Percentiles rank a stretch among this genome's conserved stretches.
phyloP scores from a whole-genome alignment of 305 asterid genomes.

The Solanum hybrid region DNA sequence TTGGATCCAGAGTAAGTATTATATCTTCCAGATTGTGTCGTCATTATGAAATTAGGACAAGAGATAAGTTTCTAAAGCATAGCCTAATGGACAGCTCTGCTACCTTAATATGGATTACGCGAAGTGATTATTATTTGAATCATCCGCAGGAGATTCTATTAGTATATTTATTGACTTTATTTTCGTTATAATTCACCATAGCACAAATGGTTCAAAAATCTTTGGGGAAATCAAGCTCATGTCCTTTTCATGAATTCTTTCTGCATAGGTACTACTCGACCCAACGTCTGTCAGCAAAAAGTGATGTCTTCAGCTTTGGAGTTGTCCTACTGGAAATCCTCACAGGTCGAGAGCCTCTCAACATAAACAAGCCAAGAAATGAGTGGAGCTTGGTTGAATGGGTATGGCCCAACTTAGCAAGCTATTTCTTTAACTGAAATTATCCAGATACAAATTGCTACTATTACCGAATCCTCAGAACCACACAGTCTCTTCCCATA shows the following conservation, averaged over 20 bases:
- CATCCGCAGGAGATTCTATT: neutral
- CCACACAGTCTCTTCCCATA: neutral
- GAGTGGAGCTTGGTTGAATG: slow-evolving; percentile 97
- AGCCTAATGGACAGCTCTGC: neutral
- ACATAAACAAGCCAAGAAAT: slow-evolving; percentile 56
- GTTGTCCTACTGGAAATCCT: slow-evolving; percentile 73
- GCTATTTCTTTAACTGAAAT: neutral
- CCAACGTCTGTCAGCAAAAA: slow-evolving; percentile 75
- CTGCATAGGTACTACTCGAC: slow-evolving; percentile 69
- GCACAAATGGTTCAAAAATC: neutral
- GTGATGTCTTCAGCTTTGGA: slow-evolving; percentile 94
- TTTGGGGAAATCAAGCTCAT: neutral
- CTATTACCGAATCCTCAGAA: neutral
- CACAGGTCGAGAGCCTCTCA: slow-evolving; percentile 80
- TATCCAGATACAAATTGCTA: neutral
- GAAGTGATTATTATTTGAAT: neutral
- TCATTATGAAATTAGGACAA: neutral
- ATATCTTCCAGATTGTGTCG: neutral
- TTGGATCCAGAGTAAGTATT: slow-evolving; percentile 88
- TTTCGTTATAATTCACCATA: neutral
- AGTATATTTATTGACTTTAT: neutral
- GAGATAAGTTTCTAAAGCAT: neutral
- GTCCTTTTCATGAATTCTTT: neutral
- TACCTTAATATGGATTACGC: neutral
- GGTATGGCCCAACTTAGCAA: slow-evolving; percentile 37